Conservation (phyloP, 495 filamentous ascomycete species). For the Podospora didyma region DNA sequence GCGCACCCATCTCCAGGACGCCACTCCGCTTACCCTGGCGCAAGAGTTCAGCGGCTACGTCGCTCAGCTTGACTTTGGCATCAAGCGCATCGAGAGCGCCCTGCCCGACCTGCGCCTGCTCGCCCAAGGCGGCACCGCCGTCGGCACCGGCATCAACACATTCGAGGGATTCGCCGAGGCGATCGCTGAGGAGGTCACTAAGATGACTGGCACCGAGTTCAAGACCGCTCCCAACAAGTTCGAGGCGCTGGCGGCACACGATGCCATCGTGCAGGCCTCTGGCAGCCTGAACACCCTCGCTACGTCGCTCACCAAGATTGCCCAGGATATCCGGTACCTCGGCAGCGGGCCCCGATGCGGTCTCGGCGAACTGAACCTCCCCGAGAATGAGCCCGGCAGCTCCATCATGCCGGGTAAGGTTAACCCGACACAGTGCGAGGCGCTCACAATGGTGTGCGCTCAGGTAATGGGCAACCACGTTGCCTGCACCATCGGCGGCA, state of each 20-base stretch:
- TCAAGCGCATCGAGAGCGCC: constrained; percentile 78
- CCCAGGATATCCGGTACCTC: constrained; percentile 95
- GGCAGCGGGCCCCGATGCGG: constrained; percentile 95
- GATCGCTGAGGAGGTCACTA: constrained; percentile 83
- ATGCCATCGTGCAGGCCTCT: constrained; percentile 89
- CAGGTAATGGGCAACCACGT: constrained; percentile 98
- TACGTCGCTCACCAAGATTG: constrained; percentile 92
- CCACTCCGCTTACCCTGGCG: constrained; percentile 90
- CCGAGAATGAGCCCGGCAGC: constrained; percentile 95
- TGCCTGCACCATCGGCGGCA: constrained; percentile 85
- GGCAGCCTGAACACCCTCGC: constrained; percentile 93
- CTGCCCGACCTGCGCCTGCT: constrained; percentile 82
- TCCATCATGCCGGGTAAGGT: constrained; percentile 99
- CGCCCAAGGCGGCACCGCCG: constrained; percentile 94
- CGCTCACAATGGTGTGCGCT: constrained; percentile 93
- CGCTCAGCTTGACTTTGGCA: constrained; percentile 83
- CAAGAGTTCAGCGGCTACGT: constrained; percentile 99
- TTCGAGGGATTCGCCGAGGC: constrained; percentile 92
- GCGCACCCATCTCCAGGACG: constrained; percentile 95
- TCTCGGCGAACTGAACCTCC: constrained; percentile 84
- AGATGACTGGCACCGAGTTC: constrained; percentile 90
- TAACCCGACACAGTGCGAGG: constrained; percentile 98
- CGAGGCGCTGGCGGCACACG: constrained; percentile 95
- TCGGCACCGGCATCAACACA: constrained; percentile 96
- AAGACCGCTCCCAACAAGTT: constrained; percentile 99